Evolutionary conservation across 805 yeast species (phyloP), one percentile per base, ranked within the genome.

Genomic region (Lachancea waltii): DNA sequence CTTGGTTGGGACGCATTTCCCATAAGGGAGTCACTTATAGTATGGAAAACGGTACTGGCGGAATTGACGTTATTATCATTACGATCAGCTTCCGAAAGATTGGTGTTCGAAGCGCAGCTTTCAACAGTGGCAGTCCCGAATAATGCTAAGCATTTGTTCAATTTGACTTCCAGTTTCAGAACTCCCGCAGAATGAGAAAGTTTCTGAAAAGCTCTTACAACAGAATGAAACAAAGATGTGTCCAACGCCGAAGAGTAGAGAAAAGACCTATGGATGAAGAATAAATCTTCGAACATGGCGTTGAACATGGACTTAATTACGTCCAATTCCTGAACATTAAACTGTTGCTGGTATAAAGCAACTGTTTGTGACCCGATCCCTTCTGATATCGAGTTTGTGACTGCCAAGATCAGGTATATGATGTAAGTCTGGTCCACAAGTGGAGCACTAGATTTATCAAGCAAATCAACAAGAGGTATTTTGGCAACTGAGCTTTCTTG

Each of bases 391-490:
- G 72, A 56, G 35, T 70, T 68, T 2, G 79, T 49, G 25, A 80
- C 69, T 11, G 67, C 65, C 34, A 79, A 63, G 0, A 83, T 68
- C 23, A 90, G 65, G 54, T 67, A 74, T 35, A 75, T 64, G 1
- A 76, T 58, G 42, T 92, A 89, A 0, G 81, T 71, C 5, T 65
- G 66, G 2, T 92, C 84, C 2, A 70, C 63, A 1, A 66, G 51
- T 0, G 96, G 96, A 0, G 95, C 79, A 19, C 84, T 94, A 0
- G 65, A 49, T 51, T 87, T 87, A 54, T 90, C 97, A 17, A 92
- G 67, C 37, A 80, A 73, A 40, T 90, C 96, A 21, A 89, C 66
- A 40, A 77, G 71, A 10, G 77, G 63, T 0, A 79, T 67, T 47
- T 77, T 74, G 33, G 72, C 59, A 2, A 65, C 53, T 0, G 84